Evolutionary conservation across 139 green algal species (phyloP).

Genomic region (Mesostigma viride): DNA sequence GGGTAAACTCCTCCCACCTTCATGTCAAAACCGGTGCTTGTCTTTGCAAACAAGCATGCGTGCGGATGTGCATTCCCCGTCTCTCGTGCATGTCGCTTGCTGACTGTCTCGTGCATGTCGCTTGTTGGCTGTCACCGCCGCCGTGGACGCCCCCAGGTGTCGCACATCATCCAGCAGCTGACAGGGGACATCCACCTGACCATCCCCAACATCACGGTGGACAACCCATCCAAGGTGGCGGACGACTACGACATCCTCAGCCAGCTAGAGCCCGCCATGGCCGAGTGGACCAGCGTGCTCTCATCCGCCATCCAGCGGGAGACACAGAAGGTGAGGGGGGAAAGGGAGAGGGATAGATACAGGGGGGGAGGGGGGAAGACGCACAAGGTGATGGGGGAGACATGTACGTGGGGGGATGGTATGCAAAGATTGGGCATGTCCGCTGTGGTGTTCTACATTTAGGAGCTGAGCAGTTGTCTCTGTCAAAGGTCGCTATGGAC

Average conservation of each 20-base stretch:
- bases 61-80: neutral
- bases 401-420: too few species aligned
- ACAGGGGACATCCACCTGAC: constrained; percentile 48
- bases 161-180: constrained; percentile 54
- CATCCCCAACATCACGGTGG: constrained; percentile 41
- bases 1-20: too few species aligned
- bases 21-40: too few species aligned
- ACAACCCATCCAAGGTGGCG: constrained; percentile 4
- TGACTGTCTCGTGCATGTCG: neutral
- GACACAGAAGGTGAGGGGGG: constrained; percentile 22
- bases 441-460: too few species aligned
- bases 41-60: too few species aligned
- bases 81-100: neutral
- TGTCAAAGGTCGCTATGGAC: too few species aligned
- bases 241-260: constrained; percentile 5
- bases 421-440: too few species aligned
- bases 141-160: constrained; percentile 15
- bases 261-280: constrained; percentile 46
- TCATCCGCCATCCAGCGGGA: constrained; percentile 21
- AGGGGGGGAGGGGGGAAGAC: too few species aligned
- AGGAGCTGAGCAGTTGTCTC: too few species aligned
- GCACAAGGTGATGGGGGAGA: too few species aligned
- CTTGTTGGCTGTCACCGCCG: neutral
- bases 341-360: too few species aligned
- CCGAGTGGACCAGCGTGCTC: constrained; percentile 43